phyloP scores from a whole-genome alignment of 164 flowering plant genomes.

The Vitis riparia region DNA sequence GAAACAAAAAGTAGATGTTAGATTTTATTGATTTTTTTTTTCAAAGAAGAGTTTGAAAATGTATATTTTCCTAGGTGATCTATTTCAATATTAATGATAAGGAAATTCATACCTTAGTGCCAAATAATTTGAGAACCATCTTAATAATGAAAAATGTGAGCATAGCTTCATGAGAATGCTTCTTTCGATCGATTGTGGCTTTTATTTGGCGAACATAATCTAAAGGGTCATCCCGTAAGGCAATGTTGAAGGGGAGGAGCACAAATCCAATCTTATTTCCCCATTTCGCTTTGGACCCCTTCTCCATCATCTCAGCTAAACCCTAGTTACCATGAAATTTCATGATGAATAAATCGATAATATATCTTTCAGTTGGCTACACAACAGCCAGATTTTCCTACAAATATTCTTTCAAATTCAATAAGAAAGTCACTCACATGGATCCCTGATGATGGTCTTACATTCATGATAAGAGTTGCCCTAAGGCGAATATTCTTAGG shows the following conservation, averaged over 20 bases:
- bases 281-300: constrained; percentile 20
- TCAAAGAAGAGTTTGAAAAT: too few species aligned
- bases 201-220: constrained; percentile 30
- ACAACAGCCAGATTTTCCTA: too few species aligned
- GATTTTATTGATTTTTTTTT: too few species aligned
- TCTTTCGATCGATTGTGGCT: constrained; percentile 28
- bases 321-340: constrained; percentile 8
- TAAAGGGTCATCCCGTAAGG: constrained; percentile 28
- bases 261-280: constrained; percentile 31
- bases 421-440: constrained; percentile 31
- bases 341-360: too few species aligned
- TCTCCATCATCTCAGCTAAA: constrained; percentile 33
- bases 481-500: constrained; percentile 44
- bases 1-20: too few species aligned
- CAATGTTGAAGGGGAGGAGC: constrained; percentile 29
- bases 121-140: constrained; percentile 20
- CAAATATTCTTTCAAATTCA: too few species aligned
- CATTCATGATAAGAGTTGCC: constrained; percentile 43
- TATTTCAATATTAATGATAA: too few species aligned
- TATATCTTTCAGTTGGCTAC: too few species aligned
- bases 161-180: constrained; percentile 29
- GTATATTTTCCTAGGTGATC: too few species aligned
- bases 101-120: constrained; percentile 26
- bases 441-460: constrained; percentile 44
- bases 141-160: constrained; percentile 4